Conservation (phyloP, 352 stramenopile species). For the Phytophthora tubulina region DNA sequence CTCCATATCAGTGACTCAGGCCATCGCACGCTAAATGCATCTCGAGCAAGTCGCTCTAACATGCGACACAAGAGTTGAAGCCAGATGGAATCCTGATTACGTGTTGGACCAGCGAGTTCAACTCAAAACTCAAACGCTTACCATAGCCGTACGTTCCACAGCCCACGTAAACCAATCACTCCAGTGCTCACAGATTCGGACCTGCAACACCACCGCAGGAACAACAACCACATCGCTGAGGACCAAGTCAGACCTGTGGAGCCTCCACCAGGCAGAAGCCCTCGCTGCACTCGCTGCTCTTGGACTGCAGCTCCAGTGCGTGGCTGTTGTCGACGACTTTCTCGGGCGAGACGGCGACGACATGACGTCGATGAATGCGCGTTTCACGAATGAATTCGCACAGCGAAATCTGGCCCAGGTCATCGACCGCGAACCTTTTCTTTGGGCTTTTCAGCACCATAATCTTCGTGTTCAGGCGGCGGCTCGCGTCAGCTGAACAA, state of each 20-base stretch:
- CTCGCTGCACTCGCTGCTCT: constrained; percentile 87
- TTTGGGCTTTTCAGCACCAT: constrained; percentile 82
- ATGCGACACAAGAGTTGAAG: constrained; percentile 30
- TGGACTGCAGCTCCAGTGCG: constrained; percentile 63
- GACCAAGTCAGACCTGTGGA: constrained; percentile 57
- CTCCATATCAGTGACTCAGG: too few relatives aligned
- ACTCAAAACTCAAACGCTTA: constrained; percentile 7
- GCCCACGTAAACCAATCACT: not conserved
- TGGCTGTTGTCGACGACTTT: constrained; percentile 35
- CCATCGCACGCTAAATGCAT: too few relatives aligned
- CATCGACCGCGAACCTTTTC: constrained; percentile 53
- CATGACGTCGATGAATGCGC: constrained; percentile 48
- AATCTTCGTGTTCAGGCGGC: constrained; percentile 80
- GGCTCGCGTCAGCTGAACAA: constrained; percentile 68
- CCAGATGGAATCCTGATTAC: constrained; percentile 36
- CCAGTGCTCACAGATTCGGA: not conserved
- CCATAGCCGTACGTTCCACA: constrained; percentile 15
- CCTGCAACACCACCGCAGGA: not conserved
- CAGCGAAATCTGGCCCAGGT: constrained; percentile 69
- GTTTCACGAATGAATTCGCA: constrained; percentile 86
- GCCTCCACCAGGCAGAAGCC: constrained; percentile 80
- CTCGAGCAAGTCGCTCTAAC: not conserved
- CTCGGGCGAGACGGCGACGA: constrained; percentile 30
- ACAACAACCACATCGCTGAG: not conserved
- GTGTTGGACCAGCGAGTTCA: constrained; percentile 15